Evolutionary conservation across 257 asterid species (phyloP), one percentile per base, ranked within the genome.

Genomic region (Plantago ovata): DNA sequence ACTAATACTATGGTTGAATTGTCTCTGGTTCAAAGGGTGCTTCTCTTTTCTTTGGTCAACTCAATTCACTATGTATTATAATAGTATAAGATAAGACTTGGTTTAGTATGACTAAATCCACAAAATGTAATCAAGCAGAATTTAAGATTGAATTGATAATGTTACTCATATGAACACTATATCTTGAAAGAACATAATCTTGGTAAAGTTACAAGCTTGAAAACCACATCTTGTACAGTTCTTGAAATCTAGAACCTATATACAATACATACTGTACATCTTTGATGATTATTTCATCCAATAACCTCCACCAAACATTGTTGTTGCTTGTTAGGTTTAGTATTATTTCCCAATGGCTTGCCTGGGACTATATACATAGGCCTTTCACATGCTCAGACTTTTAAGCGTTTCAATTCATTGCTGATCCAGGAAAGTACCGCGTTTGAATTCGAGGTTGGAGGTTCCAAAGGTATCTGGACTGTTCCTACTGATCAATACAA

Each of bases 381-480:
- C 56, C 13, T 10, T 76, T 23, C 51, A 60, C 44, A 40, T 66
- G 12, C 24, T 82, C 0, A 64, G 74, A 49, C 52, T 82, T 53
- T 12, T 81, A 16, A 23, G 68, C 60, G 41, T 83, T 47, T 44
- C n/a, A n/a, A n/a, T n/a, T n/a, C 64, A 39, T 13, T 83, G 23
- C 9, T 84, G 70, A 58, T 69, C 19, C 78, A 77, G 53, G 63
- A 61, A 56, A 74, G 72, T 33, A 44, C 55, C 61, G 93, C 79
- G 10, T 84, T 65, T 56, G 79, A 81, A 43, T 84, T 71, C 74
- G 81, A 63, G 28, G 87, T 87, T 9, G 96, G 96, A 49, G 97
- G 96, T 19, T 42, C 77, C 18, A 60, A 50, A 39, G 86, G 79
- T 14, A 48, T n/a, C 13, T 87, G 98, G 98, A 56, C 75, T 61